A percentile compares a stretch with the other conserved stretches of the same genome.
Conservation (phyloP, 2,329 filamentous ascomycete species). For the Ophiostoma quercus region DNA sequence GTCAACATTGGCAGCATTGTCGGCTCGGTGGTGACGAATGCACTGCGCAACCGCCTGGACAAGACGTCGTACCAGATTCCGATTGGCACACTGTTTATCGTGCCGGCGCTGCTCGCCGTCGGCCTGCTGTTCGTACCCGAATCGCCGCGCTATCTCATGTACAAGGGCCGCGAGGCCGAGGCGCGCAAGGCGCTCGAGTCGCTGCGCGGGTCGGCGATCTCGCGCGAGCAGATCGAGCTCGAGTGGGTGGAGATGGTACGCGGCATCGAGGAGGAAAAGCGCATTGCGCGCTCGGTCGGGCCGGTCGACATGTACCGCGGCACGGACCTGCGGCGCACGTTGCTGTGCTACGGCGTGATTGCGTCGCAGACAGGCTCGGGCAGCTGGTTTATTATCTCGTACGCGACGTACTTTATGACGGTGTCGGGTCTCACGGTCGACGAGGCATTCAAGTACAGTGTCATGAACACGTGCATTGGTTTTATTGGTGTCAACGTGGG, state of each 20-base stretch:
- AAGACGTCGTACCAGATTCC: slow-evolving; percentile 28
- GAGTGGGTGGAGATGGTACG: slow-evolving; percentile 40
- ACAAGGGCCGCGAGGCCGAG: slow-evolving; percentile 30
- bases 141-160: slow-evolving; percentile 42
- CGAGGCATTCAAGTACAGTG: slow-evolving; percentile 45
- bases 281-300: slow-evolving; percentile 32
- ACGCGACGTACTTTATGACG: slow-evolving; percentile 46
- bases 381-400: slow-evolving; percentile 48
- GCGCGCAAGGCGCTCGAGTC: slow-evolving; percentile 33
- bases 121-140: slow-evolving; percentile 45
- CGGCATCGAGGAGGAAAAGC: slow-evolving; percentile 38
- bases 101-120: slow-evolving; percentile 29
- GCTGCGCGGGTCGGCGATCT: slow-evolving; percentile 33
- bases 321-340: slow-evolving; percentile 44
- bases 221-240: slow-evolving; percentile 34
- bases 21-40: slow-evolving; percentile 24
- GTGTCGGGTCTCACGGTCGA: slow-evolving; percentile 39
- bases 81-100: slow-evolving; percentile 25
- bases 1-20: slow-evolving; percentile 28
- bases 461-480: slow-evolving; percentile 47
- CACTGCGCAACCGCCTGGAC: slow-evolving; percentile 22
- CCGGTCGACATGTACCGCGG: slow-evolving; percentile 40
- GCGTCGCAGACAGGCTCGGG: slow-evolving; percentile 43
- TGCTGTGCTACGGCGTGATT: slow-evolving; percentile 47
- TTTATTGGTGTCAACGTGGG: slow-evolving; percentile 46